Conservation (phyloP, 2,329 filamentous ascomycete species). For the Pseudovirgaria hyperparasitica region DNA sequence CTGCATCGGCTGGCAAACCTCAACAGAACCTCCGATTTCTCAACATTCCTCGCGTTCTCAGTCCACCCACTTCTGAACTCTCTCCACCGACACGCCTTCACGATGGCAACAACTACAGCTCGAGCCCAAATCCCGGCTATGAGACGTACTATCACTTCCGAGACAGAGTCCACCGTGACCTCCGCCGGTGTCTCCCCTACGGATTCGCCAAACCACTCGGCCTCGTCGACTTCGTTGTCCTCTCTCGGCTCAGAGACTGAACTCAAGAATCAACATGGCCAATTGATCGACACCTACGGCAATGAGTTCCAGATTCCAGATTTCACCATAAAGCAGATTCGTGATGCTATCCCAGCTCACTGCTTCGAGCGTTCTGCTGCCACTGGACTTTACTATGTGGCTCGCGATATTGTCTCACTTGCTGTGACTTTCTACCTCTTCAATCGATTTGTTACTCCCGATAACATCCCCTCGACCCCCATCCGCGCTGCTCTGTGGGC, state of each 20-base stretch:
- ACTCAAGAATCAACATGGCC: constrained; percentile 41
- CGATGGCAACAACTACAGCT: constrained; percentile 37
- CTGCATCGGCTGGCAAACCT: no score
- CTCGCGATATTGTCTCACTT: constrained; percentile 63
- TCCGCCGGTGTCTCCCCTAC: constrained; percentile 43
- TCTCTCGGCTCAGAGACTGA: constrained; percentile 55
- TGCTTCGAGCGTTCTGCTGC: constrained; percentile 81
- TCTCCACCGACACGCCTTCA: constrained; percentile 2
- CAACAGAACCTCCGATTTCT: no score
- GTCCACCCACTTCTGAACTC: constrained; percentile 1
- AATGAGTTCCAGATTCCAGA: constrained; percentile 89
- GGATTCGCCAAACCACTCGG: constrained; percentile 49
- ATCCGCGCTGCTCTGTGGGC: constrained; percentile 53
- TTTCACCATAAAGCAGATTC: constrained; percentile 95
- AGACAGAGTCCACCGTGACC: constrained; percentile 40
- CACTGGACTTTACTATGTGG: constrained; percentile 68
- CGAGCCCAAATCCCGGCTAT: constrained; percentile 37
- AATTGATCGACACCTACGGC: constrained; percentile 82
- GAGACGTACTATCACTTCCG: constrained; percentile 34
- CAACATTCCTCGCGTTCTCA: background rate
- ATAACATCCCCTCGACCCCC: constrained; percentile 59
- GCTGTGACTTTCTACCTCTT: constrained; percentile 72
- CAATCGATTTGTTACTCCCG: constrained; percentile 80
- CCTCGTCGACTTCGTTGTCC: constrained; percentile 82
- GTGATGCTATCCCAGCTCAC: constrained; percentile 93